Conservation (phyloP, 108 stramenopile genomes). For the Chaetoceros tenuissimus region DNA sequence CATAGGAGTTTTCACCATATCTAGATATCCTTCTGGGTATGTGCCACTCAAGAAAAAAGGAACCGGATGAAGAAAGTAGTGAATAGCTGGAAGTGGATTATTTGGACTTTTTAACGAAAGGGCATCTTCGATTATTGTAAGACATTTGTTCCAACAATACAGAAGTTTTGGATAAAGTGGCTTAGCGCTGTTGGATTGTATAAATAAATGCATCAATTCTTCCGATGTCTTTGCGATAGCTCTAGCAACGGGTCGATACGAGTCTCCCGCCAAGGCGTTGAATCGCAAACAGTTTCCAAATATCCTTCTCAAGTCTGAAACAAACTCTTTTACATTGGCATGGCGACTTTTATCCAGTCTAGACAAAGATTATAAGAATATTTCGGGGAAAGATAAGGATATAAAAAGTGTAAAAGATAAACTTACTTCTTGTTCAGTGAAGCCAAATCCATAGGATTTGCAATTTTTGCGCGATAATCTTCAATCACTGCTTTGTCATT, state of each 20-base stretch:
- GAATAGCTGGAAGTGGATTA: constrained; percentile 58
- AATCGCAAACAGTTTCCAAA: constrained; percentile 75
- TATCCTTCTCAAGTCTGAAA: constrained; percentile 62
- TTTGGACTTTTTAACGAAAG: constrained; percentile 55
- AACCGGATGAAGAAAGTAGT: constrained; percentile 73
- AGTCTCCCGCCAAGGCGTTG: constrained; percentile 52
- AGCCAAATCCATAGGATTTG: constrained; percentile 64
- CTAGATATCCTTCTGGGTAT: constrained; percentile 58
- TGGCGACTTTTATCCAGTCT: constrained; percentile 63
- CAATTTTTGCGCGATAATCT: constrained; percentile 71
- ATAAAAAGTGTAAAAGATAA: background rate
- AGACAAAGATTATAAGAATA: too few relatives aligned
- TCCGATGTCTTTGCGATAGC: constrained; percentile 44
- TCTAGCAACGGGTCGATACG: constrained; percentile 51
- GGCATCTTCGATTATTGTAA: constrained; percentile 48
- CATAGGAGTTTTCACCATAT: constrained; percentile 54
- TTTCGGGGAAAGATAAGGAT: background rate
- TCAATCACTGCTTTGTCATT: constrained; percentile 58
- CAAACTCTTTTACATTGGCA: constrained; percentile 48
- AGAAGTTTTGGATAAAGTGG: constrained; percentile 56
- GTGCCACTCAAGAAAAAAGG: constrained; percentile 53
- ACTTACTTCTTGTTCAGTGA: constrained; percentile 57
- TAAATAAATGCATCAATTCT: constrained; percentile 50
- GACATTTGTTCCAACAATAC: constrained; percentile 74
- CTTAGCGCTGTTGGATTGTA: constrained; percentile 33